Evolutionary conservation across 352 stramenopile species (phyloP), one percentile per base, ranked within the genome.

Genomic region (Phytophthora vignae): DNA sequence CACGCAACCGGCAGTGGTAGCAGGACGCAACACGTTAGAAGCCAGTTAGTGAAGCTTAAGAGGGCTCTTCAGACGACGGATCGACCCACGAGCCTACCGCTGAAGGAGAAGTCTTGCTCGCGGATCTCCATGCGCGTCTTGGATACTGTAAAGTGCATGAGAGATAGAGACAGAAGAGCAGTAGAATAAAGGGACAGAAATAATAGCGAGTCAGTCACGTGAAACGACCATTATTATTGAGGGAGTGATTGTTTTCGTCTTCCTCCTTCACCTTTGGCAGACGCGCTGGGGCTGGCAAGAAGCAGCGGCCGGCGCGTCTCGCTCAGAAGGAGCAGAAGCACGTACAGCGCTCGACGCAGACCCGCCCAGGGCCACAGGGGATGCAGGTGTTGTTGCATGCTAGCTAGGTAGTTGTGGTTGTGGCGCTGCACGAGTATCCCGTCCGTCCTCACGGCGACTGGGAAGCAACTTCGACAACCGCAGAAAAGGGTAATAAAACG

Each of bases 101-200:
- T 76, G 71, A 90, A 93, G 21, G 84, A 93, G 36, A 82, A 93
- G 60, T 90, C 82, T 54, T 91, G 81, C 55, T 88, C 82, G 29
- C 67, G 75, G 58, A 93, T 92, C 73, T 91, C 81, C 66, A 90
- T 79, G 57, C 72, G 64, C 15, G 65, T 67, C 56, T 83, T 77
- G 42, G 62, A 61, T 9, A 27, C 71, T 82, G 33, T 25, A 19
- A 60, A 15, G 48, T 29, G 48, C 48, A 61, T 61, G 33, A 33
- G 11, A 52, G 31, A 33, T 40, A 53, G 27, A 69, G 21, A 60
- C n/a, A 60, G 50, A 57, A 14, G 40, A 38, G 33, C 40, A 60
- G 42, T 1, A 33, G 29, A 1, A 44, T 8, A 44, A 5, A 36
- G 55, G 54, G 31, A 67, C 27, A 42, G 58, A 61, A 67, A 62